Base-by-base conservation (phyloP, 768 basidiomycete species). In the Naganishia randhawae region DNA sequence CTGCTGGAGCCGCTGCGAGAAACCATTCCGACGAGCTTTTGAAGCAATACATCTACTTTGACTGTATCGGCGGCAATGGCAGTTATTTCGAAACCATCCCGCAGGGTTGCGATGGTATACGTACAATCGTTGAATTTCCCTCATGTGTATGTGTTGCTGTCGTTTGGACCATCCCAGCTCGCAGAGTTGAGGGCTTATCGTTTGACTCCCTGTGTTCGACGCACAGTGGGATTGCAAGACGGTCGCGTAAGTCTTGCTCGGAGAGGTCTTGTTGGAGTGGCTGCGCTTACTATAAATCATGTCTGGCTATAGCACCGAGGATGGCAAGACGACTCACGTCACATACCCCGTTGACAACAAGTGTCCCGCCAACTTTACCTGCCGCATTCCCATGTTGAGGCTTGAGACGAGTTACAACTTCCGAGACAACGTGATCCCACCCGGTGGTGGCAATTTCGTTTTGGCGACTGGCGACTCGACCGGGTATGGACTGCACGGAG, bases 301-400 rank as follows among this genome's bases (percentile, higher is more conserved):
- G 6, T n/a, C n/a, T 33, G 10, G 31, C 14, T 22, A 9, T 8
- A 55, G 54, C 22, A 55, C 54, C 54, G 54, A 55, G 7, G 54
- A 55, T 37, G 54, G 54, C 29, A 55, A 55, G n/a, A 55, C 29
- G 11, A 55, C 54, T 37, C 54, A 55, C 54, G 54, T 55, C 8
- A 17, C 31, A n/a, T 55, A 55, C 33, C 54, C 54, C 17, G 33
- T 55, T 5, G 33, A 37, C 13, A 35, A 35, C 33, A 22, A 22
- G 19, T 55, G 54, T 13, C 54, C 54, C 13, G 32, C 31, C 3
- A 32, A 37, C 10, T 37, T 37, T 6, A 11, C 31, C 11, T 55
- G 54, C 22, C 54, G 54, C 2, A 55, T 55, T 35, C 54, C 54
- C 32, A 55, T 37, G 54, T 27, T 55, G 10, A 55, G 33, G 33